Conservation (phyloP, 2,329 filamentous ascomycete genomes). For the Xylaria sp. region DNA sequence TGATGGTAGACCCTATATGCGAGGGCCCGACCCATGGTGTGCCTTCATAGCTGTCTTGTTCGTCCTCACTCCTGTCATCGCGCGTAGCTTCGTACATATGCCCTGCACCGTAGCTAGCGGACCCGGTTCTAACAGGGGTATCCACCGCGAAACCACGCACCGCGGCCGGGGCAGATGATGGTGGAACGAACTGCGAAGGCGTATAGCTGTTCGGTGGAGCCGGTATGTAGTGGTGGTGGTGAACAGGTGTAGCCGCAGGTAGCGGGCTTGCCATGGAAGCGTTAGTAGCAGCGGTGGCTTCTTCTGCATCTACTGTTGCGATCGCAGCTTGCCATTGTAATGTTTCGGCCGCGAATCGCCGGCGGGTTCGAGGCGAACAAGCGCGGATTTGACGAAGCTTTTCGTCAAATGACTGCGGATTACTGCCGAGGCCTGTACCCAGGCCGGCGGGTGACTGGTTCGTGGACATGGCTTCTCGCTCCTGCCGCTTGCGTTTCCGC, state of each 20-base stretch:
- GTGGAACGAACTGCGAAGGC: conserved; percentile 15
- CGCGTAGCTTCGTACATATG: conserved; percentile 37
- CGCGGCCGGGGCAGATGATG: conserved; percentile 15
- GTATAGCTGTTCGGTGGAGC: conserved; percentile 3
- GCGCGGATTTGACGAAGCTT: conserved; percentile 43
- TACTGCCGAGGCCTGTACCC: conserved; percentile 16
- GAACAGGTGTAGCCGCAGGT: not conserved
- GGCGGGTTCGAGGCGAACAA: conserved; percentile 44
- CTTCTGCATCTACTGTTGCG: conserved; percentile 47
- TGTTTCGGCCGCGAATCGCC: conserved; percentile 44
- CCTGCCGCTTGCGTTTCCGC: not conserved
- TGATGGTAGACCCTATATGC: conserved; percentile 33
- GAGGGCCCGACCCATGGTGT: conserved; percentile 38
- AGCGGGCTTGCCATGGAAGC: not conserved
- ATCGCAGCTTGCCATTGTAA: conserved; percentile 49
- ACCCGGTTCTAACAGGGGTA: conserved; percentile 17
- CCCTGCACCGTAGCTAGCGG: conserved; percentile 26
- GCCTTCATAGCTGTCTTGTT: conserved; percentile 36
- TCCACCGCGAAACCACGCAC: conserved; percentile 15
- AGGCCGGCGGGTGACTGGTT: conserved; percentile 9
- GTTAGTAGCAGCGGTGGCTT: conserved; percentile 10
- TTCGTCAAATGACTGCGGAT: conserved; percentile 41
- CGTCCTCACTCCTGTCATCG: conserved; percentile 40
- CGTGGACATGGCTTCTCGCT: not conserved
- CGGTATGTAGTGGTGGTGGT: not conserved